Evolutionary conservation across 306 rosid species (phyloP).

Genomic region (Begonia peltatifolia): DNA sequence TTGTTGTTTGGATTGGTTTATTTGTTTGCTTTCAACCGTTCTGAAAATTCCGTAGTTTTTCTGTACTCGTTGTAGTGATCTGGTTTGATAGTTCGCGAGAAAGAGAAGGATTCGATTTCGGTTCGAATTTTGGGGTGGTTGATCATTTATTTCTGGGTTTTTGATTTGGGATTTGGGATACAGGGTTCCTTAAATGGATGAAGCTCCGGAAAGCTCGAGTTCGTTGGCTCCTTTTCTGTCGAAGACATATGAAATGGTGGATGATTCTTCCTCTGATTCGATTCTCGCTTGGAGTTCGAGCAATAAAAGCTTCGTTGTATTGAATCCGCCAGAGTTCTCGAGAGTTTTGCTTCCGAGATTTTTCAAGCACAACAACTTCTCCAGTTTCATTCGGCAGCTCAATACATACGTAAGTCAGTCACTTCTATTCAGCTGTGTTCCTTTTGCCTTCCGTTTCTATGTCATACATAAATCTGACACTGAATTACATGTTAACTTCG

Average conservation of each 20-base stretch:
- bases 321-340: conserved; percentile 61
- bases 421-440: background rate
- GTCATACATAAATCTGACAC: too few species aligned
- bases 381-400: conserved; percentile 88
- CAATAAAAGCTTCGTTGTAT: conserved; percentile 56
- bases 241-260: conserved; percentile 83
- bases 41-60: too few species aligned
- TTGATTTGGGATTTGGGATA: conserved; percentile 5
- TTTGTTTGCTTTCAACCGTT: too few species aligned
- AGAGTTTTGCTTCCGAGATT: conserved; percentile 50
- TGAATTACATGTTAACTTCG: too few species aligned
- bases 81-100: too few species aligned
- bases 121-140: background rate
- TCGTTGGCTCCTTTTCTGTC: conserved; percentile 67
- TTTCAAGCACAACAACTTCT: conserved; percentile 87
- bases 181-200: conserved; percentile 36
- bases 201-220: conserved; percentile 39
- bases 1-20: too few species aligned
- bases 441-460: background rate
- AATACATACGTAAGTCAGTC: conserved; percentile 72
- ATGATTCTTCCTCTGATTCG: conserved; percentile 46
- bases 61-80: too few species aligned
- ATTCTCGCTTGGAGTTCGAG: conserved; percentile 60
- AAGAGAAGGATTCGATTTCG: too few species aligned
- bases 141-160: conserved; percentile 1